These are phyloP conservation scores for Trichosporon sp. DNA, from an alignment of 1,284 basidiomycete species.

Conservation along the genomic window DNA sequence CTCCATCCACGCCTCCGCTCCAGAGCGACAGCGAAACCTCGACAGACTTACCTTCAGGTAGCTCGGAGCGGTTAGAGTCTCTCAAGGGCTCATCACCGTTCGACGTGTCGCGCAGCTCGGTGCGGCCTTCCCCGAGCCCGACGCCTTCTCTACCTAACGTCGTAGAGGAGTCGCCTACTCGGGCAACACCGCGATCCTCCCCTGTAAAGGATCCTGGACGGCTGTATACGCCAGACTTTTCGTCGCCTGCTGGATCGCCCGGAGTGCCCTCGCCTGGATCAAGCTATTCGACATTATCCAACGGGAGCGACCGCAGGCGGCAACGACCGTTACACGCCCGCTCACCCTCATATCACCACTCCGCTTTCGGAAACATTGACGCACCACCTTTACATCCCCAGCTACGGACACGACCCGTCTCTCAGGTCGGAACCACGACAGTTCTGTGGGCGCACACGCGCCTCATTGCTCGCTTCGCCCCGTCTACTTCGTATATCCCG, in stretches of 20 bases:
- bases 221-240: neutral
- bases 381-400: conserved; percentile 29
- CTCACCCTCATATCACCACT: conserved; percentile 29
- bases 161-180: conserved; percentile 9
- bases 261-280: neutral
- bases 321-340: conserved; percentile 6
- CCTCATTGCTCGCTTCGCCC: conserved; percentile 43
- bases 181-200: neutral
- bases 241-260: neutral
- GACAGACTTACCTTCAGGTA: neutral
- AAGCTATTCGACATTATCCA: conserved; percentile 7
- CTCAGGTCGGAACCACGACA: conserved; percentile 32
- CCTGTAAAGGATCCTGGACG: neutral
- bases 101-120: neutral
- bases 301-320: conserved; percentile 2
- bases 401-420: conserved; percentile 17
- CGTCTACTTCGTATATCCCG: conserved; percentile 45
- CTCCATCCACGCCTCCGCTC: neutral
- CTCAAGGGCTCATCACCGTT: neutral
- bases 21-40: neutral
- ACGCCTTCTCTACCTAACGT: conserved; percentile 16
- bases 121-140: conserved; percentile 2
- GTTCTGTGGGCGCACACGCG: conserved; percentile 47
- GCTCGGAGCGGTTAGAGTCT: neutral
- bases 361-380: conserved; percentile 13